These are phyloP conservation scores for Talaromyces nanjingensis DNA, from an alignment of 495 filamentous ascomycete genomes.

Conservation along the genomic window DNA sequence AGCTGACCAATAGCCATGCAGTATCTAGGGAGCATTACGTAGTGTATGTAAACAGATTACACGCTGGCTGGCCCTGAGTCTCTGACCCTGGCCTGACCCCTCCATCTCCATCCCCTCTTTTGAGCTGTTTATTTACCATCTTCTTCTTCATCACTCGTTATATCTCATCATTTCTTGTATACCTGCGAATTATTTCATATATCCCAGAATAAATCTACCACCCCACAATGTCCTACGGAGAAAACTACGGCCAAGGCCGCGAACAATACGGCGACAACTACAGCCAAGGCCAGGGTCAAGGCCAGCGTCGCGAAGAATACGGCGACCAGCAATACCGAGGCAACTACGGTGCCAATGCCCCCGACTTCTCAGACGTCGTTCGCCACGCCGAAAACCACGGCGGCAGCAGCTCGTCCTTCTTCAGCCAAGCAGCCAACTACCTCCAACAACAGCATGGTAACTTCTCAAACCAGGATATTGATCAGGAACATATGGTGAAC, in stretches of 20 bases:
- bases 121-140: not conserved
- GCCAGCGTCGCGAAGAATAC: not conserved
- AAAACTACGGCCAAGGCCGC: not conserved
- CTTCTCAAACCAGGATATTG: slow-evolving; percentile 28
- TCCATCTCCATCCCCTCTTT: not conserved
- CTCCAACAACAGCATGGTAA: slow-evolving; percentile 8
- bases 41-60: not conserved
- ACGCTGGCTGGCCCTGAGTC: not conserved
- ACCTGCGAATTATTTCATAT: not conserved
- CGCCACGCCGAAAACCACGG: slow-evolving; percentile 7
- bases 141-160: not conserved
- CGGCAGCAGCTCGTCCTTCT: slow-evolving; percentile 5
- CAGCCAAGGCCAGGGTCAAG: not conserved
- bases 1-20: not conserved
- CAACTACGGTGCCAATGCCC: slow-evolving; percentile 7
- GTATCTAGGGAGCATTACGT: not conserved
- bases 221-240: slow-evolving; percentile 8
- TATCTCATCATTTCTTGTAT: not conserved
- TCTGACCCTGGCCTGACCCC: not conserved
- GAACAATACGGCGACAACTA: not conserved
- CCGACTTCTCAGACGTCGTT: slow-evolving; percentile 6
- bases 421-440: slow-evolving; percentile 9
- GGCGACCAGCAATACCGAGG: slow-evolving; percentile 9
- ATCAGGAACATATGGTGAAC: slow-evolving; percentile 48
- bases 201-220: not conserved